Evolutionary conservation across 192 early-diverging fungal genomes (phyloP), one percentile per base, ranked within the genome.

Genomic region (Podila epigama): DNA sequence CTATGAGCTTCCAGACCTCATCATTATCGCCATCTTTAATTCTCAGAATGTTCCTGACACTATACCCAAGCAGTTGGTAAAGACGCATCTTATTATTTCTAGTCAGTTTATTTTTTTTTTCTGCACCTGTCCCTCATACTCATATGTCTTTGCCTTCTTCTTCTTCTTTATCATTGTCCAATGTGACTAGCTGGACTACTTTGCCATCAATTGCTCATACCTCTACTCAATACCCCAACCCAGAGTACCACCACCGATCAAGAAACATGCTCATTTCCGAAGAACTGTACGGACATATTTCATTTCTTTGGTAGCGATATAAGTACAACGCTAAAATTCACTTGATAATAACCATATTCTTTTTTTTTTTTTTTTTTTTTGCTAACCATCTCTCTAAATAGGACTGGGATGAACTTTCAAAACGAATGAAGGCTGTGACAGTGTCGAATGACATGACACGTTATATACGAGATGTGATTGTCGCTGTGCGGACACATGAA

Each of bases 381-480:
- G 9, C 70, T 12, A n/a, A n/a, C n/a, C n/a, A n/a, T n/a, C n/a
- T n/a, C n/a, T n/a, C n/a, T n/a, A n/a, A n/a, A n/a, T 79, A 86
- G 84, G 86, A 88, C 51, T 79, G 85, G 59, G 80, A 86, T 44
- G 70, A 82, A 5, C 63, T 88, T 6, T 66, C 77, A 22, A 77
- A 77, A 58, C 42, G 71, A 12, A 79, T 84, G 35, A 72, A 68
- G 31, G 61, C 42, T 20, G 82, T 88, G 11, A 68, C 79, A n/a
- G 63, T 88, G 8, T 78, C 84, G 60, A 84, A 78, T 40, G 87
- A 88, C 33, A 82, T 88, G 44, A 80, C 68, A 36, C 42, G 85
- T 11, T 88, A 88, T 37, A 86, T 88, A 50, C 72, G 87, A 12
- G 87, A 88, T 79, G 81, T 88, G 40, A 78, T 88, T 33, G 85